Conservation (phyloP, 2,329 filamentous ascomycete genomes). For the Septoria linicola region DNA sequence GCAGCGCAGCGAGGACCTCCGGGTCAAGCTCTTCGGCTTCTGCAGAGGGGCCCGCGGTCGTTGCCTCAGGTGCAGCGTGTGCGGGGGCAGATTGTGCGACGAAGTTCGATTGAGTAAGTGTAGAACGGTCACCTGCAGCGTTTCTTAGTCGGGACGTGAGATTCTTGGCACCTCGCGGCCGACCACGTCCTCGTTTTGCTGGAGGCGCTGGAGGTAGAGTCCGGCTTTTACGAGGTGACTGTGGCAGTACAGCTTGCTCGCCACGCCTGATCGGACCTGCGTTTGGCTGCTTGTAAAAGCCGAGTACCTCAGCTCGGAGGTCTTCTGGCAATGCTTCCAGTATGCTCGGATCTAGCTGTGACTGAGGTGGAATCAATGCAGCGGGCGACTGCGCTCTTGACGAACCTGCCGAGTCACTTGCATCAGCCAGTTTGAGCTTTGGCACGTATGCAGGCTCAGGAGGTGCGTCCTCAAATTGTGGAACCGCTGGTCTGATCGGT, state of each 20-base stretch:
- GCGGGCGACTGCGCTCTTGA: conserved; percentile 32
- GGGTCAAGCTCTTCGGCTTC: conserved; percentile 58
- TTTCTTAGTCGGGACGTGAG: conserved; percentile 49
- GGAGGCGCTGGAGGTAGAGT: conserved; percentile 56
- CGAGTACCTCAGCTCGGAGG: conserved; percentile 78
- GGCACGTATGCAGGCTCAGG: not conserved
- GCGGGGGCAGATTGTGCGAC: conserved; percentile 39
- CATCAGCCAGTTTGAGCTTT: conserved; percentile 15
- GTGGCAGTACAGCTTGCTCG: conserved; percentile 40
- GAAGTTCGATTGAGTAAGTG: conserved; percentile 73
- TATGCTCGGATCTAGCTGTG: conserved; percentile 81
- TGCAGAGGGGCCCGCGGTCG: conserved; percentile 33
- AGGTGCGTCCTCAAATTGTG: not conserved
- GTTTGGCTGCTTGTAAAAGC: conserved; percentile 58
- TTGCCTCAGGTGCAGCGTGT: conserved; percentile 5
- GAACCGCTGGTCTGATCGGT: not conserved
- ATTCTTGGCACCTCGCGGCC: conserved; percentile 28
- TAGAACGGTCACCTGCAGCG: conserved; percentile 47
- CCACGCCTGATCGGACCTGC: conserved; percentile 35
- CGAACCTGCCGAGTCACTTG: conserved; percentile 25
- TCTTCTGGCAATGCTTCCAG: conserved; percentile 81
- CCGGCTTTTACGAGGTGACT: conserved; percentile 59
- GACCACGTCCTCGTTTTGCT: conserved; percentile 64
- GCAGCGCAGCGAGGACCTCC: conserved; percentile 77
- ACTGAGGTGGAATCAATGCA: conserved; percentile 56